Evolutionary conservation across 1,284 basidiomycete genomes (phyloP), one percentile per base, ranked within the genome.

Genomic region (Leccinum proliferum): DNA sequence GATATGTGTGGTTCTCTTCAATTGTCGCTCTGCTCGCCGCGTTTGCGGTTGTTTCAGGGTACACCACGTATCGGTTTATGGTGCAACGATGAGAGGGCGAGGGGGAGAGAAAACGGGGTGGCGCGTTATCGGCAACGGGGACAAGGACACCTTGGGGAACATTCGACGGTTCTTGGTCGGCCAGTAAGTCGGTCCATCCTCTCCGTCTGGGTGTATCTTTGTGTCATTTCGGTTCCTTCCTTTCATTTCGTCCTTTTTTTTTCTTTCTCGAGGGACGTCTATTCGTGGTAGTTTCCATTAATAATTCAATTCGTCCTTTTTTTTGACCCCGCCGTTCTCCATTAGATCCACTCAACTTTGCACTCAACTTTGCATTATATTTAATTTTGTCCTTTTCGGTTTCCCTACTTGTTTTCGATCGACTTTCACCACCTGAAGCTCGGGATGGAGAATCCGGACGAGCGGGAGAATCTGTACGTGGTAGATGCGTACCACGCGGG

Each of bases 401-500:
- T n/a, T n/a, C n/a, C n/a, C n/a, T n/a, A n/a, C n/a, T n/a, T 96
- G 2, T 92, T 96, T 67, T 25, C 93, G 65, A 69, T 94, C 21
- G 93, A 96, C 68, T 90, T 87, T 66, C 88, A 84, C 66, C 81
- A 91, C 68, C 76, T 94, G 61, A 73, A 77, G 70, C 58, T 77
- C 57, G 75, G 69, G 12, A 67, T 73, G 14, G 70, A 71, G 2
- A 66, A 77, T 12, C 76, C 76, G 67, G 77, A 78, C 3, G 70
- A 76, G 0, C 73, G 70, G 68, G 29, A 73, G 5, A 64, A 70
- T 21, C 65, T 82, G 34, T 90, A 85, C 66, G 77, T 80, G 48
- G 84, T 95, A 2, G 93, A 95, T 76, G 93, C 93, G 1, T 94
- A 89, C 71, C 92, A 94, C 73, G 89, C 85, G 53, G 93, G 93